phyloP scores from a whole-genome alignment of 2,329 filamentous ascomycete species.

The Botrytis medusae region DNA sequence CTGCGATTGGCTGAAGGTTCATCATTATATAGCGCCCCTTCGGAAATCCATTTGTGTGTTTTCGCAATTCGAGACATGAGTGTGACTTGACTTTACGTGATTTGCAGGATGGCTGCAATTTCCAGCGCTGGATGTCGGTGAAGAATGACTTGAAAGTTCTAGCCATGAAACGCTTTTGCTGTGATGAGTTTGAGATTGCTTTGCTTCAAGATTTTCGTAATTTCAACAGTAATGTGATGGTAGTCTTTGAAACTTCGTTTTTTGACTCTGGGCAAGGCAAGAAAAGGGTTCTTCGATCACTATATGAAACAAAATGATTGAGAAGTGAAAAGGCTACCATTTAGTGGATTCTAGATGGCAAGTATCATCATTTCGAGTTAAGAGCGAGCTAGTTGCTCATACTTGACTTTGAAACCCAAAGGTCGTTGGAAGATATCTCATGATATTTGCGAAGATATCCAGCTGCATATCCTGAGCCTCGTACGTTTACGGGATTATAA shows the following conservation, averaged over 20 bases:
- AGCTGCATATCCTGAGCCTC: not conserved
- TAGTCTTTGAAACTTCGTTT: not conserved
- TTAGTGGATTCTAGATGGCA: not conserved
- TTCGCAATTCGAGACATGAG: not conserved
- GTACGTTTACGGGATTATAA: not conserved
- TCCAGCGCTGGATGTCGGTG: not conserved
- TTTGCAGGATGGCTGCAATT: not conserved
- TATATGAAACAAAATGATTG: not conserved
- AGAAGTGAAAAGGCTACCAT: not conserved
- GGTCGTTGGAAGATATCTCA: rapidly evolving
- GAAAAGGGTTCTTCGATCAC: not conserved
- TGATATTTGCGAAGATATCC: not conserved
- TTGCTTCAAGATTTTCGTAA: not conserved
- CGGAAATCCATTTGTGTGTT: not conserved
- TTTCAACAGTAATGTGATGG: not conserved
- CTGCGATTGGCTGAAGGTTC: not conserved
- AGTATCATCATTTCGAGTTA: not conserved
- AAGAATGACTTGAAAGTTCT: not conserved
- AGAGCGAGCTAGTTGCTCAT: not conserved
- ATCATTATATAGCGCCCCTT: not conserved
- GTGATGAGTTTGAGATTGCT: not conserved
- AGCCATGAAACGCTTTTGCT: not conserved
- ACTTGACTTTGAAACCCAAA: not conserved
- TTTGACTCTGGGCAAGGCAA: not conserved
- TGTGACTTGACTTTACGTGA: not conserved